These are phyloP conservation scores for Escallonia herrerae DNA, from an alignment of 129 eudicot species.

Conservation along the genomic window DNA sequence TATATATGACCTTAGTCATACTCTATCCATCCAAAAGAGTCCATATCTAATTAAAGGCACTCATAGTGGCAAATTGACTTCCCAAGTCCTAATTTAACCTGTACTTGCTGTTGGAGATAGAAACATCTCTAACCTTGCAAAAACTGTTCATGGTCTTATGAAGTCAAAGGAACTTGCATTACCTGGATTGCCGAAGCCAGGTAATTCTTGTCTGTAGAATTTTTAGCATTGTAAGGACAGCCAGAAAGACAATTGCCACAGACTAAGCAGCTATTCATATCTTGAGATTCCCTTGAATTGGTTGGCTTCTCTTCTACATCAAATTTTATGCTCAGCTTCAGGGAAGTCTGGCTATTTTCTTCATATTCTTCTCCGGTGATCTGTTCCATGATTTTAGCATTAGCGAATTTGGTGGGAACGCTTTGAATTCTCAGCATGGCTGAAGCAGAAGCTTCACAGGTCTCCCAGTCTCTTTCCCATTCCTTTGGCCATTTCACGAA, in stretches of 20 bases:
- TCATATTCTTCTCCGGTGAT: conserved; percentile 18
- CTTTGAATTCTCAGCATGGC: conserved; percentile 24
- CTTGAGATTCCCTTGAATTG: background rate
- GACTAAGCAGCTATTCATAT: conserved; percentile 24
- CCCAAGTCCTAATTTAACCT: too few relatives aligned
- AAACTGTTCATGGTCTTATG: too few relatives aligned
- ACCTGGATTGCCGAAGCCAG: conserved; percentile 28
- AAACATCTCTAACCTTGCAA: too few relatives aligned
- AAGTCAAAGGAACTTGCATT: background rate
- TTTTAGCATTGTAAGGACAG: conserved; percentile 43
- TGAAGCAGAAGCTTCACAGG: conserved; percentile 28
- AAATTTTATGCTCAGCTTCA: conserved; percentile 35
- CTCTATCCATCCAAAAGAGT: too few relatives aligned
- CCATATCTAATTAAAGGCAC: too few relatives aligned
- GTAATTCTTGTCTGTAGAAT: conserved; percentile 39
- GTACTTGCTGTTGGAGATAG: too few relatives aligned
- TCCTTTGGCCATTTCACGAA: conserved; percentile 44
- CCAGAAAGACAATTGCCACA: conserved; percentile 48
- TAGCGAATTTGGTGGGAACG: conserved; percentile 25
- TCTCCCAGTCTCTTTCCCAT: conserved; percentile 47
- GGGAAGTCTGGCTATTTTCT: conserved; percentile 1
- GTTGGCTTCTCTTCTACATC: conserved; percentile 20
- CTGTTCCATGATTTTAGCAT: conserved; percentile 22
- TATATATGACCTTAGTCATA: too few relatives aligned
- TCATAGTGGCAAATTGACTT: too few relatives aligned